A percentile compares a stretch with the other conserved stretches of the same genome.
phyloP scores from a whole-genome alignment of 441 rosid genomes.

The Dalechampia spathulata region DNA sequence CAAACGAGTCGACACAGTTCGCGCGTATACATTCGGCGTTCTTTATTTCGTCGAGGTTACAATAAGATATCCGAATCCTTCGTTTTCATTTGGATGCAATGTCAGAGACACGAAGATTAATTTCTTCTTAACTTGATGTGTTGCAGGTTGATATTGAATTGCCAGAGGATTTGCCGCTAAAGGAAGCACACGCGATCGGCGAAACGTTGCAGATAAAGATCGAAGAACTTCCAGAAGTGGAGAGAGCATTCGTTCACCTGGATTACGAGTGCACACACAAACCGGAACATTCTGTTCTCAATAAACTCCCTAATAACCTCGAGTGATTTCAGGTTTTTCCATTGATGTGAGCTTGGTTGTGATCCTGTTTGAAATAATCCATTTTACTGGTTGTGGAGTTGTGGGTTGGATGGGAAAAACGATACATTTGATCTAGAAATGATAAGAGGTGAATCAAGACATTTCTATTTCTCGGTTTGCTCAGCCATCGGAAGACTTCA shows the following conservation, averaged over 20 bases:
- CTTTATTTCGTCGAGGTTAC: constrained; percentile 75
- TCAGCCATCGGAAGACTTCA: too few relatives aligned
- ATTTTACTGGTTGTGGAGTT: too few relatives aligned
- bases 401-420: too few relatives aligned
- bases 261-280: constrained; percentile 82
- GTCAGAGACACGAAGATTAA: too few relatives aligned
- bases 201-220: constrained; percentile 72
- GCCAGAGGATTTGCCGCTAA: constrained; percentile 65
- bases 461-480: too few relatives aligned
- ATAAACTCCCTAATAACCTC: constrained; percentile 39
- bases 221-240: constrained; percentile 74
- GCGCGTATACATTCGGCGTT: constrained; percentile 78
- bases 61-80: too few relatives aligned
- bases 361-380: neutral
- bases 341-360: neutral
- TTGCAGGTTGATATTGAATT: constrained; percentile 76
- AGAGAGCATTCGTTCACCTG: constrained; percentile 84
- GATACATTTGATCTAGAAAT: too few relatives aligned
- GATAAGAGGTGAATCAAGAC: too few relatives aligned
- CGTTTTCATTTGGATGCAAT: too few relatives aligned
- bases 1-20: constrained; percentile 61
- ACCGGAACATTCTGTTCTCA: constrained; percentile 71
- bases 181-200: constrained; percentile 73
- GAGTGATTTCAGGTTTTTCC: neutral
- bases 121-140: neutral